Evolutionary conservation across 2,329 filamentous ascomycete genomes (phyloP), one percentile per base, ranked within the genome.

Genomic region (Amauroascus niger): DNA sequence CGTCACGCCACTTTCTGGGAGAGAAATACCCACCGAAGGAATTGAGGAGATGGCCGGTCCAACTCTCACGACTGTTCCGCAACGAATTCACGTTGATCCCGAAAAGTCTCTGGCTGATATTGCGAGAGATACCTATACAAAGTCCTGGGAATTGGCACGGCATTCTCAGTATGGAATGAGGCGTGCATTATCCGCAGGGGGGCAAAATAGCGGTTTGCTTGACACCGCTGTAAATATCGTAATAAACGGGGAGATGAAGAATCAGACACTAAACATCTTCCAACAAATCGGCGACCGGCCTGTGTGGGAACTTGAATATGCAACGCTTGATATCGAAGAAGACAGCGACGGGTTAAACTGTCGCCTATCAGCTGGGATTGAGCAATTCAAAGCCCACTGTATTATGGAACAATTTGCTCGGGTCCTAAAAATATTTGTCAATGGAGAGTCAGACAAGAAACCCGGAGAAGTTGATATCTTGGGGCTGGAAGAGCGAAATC

Each of bases 1-100:
- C 37, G 57, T 39, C 22, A 53, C 45, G 28, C 52, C 53, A 8
- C 49, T 59, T 6, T 55, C 57, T 32, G 57, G 57, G 9, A 53
- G 55, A 8, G 55, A 59, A 20, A 9, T 37, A 13, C 6, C 43
- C 7, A 16, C 28, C n/a, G 14, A 26, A 9, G 43, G 43, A 8
- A 46, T 46, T 30, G 43, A 46, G 7, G 22, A 30, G 6, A 46
- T 46, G 22, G 26, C 26, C 6, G 43, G 43, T 22, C 43, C 43
- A 9, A 46, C 43, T 28, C 20, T 46, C 22, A 30, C 43, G 5
- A 46, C 43, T 14, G 43, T 46, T 30, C 43, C 43, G n/a, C 22
- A 28, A 14, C 43, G 43, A 7, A 46, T 46, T 16, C 9, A 16
- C 9, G 26, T 46, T 28, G 11, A 30, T 8, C 9, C 14, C 14